Evolutionary conservation across 306 rosid genomes (phyloP), one percentile per base, ranked within the genome.

Genomic region (Albizia julibrissin): DNA sequence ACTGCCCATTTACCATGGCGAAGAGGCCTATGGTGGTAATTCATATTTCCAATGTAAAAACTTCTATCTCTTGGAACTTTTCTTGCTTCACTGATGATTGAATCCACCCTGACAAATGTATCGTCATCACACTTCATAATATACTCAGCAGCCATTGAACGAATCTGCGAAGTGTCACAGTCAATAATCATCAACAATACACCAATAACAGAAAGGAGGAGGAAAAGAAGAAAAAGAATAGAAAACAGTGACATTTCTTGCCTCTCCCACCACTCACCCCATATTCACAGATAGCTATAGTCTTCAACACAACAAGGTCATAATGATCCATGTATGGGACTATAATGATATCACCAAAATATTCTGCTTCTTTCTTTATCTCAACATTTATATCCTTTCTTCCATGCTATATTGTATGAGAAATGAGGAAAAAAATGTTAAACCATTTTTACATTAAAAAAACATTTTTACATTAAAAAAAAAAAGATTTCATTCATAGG

Each of bases 1-100:
- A 95, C 99, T 15, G 99, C 98, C 99, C 99, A 95, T 92, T 95
- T 93, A n/a, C 99, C 99, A 40, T 83, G 11, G 26, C 98, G 98
- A 77, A 95, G 89, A 78, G 98, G 98, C 83, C 84, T 91, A 76
- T 91, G 96, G 78, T 91, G 98, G 84, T 88, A 93, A 89, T 95
- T 92, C 84, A 95, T 88, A 72, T 95, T 93, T 86, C 99, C 99
- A 83, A 93, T 79, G 84, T 95, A 93, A 52, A 95, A 82, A 86
- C 98, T 92, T 86, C 81, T 85, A 62, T 82, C 89, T 24, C 56
- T 85, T 42, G 10, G 82, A 65, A 83, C 84, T 83, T 88, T 83
- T 82, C 75, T 85, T 22, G 87, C 92, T 85, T 93, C 98, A 64
- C 79, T 74, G 42, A 92, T 87, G 82, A 95, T 84, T 42, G 91